Conservation (phyloP, 1,139 yeast genomes). For the Wickerhamomyces sp. region DNA sequence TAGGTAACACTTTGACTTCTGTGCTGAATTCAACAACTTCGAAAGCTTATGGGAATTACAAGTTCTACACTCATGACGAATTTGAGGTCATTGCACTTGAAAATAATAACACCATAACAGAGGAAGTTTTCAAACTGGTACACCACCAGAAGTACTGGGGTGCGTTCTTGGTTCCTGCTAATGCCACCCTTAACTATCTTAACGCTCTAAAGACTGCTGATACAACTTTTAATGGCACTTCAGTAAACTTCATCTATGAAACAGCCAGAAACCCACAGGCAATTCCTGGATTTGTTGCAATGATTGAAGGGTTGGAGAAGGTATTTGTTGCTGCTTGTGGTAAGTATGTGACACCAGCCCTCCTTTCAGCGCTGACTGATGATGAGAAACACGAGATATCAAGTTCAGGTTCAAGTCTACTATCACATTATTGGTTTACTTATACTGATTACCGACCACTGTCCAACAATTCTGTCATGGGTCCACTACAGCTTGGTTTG, state of each 20-base stretch:
- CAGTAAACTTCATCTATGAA: conserved; percentile 34
- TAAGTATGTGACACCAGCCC: conserved; percentile 3
- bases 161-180: conserved; percentile 35
- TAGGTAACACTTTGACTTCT: conserved; percentile 2
- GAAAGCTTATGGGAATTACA: conserved; percentile 11
- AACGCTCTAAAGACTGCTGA: conserved; percentile 27
- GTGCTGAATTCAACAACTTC: conserved; percentile 9
- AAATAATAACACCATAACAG: conserved; percentile 8
- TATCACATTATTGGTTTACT: conserved; percentile 21
- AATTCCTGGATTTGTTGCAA: conserved; percentile 30
- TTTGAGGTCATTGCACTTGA: conserved; percentile 6
- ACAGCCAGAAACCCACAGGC: conserved; percentile 41
- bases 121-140: conserved; percentile 25
- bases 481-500: conserved; percentile 61
- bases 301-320: conserved; percentile 26
- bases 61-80: conserved; percentile 4
- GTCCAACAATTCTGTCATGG: conserved; percentile 40
- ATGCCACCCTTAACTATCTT: conserved; percentile 31
- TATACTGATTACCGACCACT: conserved; percentile 39
- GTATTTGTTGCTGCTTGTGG: conserved; percentile 5
- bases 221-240: conserved; percentile 18
- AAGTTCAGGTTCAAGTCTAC: conserved; percentile 50
- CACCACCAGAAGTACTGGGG: conserved; percentile 46
- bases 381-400: conserved; percentile 54
- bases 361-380: conserved; percentile 27